These are phyloP conservation scores for Radiomyces spectabilis DNA, from an alignment of 192 early-diverging fungal species.

Conservation along the genomic window DNA sequence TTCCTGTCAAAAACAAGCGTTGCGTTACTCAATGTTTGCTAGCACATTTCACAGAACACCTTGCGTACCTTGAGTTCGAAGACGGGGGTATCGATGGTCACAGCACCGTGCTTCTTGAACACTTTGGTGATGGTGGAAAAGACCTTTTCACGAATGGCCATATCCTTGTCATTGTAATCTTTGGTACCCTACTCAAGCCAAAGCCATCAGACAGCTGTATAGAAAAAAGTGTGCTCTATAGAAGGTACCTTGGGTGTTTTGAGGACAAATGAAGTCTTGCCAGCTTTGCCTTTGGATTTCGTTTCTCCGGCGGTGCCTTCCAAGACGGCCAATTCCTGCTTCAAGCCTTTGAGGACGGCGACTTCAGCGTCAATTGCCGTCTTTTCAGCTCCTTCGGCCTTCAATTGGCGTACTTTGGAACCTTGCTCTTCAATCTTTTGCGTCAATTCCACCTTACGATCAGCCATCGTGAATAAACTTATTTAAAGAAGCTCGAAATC, in stretches of 20 bases:
- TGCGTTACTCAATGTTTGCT: neutral
- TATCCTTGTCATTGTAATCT: constrained; percentile 35
- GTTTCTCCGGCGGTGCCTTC: constrained; percentile 1
- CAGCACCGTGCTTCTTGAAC: constrained; percentile 92
- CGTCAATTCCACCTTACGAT: constrained; percentile 14
- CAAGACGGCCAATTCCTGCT: constrained; percentile 47
- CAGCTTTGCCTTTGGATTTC: constrained; percentile 32
- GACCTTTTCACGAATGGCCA: constrained; percentile 86
- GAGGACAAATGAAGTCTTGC: constrained; percentile 47
- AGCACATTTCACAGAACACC: neutral
- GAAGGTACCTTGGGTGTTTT: constrained; percentile 70
- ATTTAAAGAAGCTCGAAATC: no score
- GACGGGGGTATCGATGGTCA: constrained; percentile 97
- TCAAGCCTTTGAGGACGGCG: constrained; percentile 46
- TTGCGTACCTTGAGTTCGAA: constrained; percentile 78
- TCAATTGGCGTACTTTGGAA: constrained; percentile 51
- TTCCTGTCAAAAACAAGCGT: constrained; percentile 37
- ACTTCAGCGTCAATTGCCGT: constrained; percentile 49
- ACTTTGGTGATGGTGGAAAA: constrained; percentile 75
- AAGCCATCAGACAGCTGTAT: no score
- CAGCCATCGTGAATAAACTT: constrained; percentile 12
- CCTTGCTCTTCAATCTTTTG: constrained; percentile 51
- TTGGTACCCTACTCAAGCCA: constrained; percentile 18
- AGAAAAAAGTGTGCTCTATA: no score
- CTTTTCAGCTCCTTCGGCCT: constrained; percentile 53